Evolutionary conservation across 768 basidiomycete genomes (phyloP).

Genomic region (Tylopilus felleus): DNA sequence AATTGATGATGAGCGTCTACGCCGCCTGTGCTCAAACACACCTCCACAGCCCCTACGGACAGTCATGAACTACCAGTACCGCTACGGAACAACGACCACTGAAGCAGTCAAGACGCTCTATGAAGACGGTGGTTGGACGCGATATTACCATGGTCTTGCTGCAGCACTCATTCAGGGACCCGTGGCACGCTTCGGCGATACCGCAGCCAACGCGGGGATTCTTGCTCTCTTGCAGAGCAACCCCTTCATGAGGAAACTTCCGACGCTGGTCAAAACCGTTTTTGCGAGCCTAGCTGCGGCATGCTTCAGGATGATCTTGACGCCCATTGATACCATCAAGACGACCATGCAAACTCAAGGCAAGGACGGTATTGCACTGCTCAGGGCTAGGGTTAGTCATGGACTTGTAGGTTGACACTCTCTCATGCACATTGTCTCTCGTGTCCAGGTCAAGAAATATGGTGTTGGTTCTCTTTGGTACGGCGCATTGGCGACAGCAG

Average conservation of each 20-base stretch:
- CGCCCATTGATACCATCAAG: conserved; percentile 91
- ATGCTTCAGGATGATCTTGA: conserved; percentile 84
- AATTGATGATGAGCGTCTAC: not conserved
- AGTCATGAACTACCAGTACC: conserved; percentile 96
- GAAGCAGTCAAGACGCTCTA: conserved; percentile 66
- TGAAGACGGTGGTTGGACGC: conserved; percentile 71
- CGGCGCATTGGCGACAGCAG: conserved; percentile 88
- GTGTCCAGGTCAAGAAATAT: conserved; percentile 59
- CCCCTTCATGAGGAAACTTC: conserved; percentile 61
- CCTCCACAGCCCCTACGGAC: conserved; percentile 78
- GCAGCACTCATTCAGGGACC: conserved; percentile 89
- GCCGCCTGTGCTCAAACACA: not conserved
- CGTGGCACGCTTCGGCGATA: conserved; percentile 87
- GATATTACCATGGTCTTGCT: conserved; percentile 84
- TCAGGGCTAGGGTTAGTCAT: conserved; percentile 57
- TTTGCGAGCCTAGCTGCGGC: conserved; percentile 81
- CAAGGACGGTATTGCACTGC: conserved; percentile 57
- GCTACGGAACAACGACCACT: conserved; percentile 76
- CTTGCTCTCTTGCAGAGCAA: conserved; percentile 81
- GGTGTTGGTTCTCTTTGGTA: conserved; percentile 84
- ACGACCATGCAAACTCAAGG: conserved; percentile 95
- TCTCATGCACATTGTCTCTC: not conserved
- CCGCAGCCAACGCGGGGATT: conserved; percentile 91
- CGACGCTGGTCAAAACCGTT: conserved; percentile 65
- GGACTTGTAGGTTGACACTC: not conserved